phyloP scores from a whole-genome alignment of 2,329 filamentous ascomycete genomes.

The Penicillium oxalicum region DNA sequence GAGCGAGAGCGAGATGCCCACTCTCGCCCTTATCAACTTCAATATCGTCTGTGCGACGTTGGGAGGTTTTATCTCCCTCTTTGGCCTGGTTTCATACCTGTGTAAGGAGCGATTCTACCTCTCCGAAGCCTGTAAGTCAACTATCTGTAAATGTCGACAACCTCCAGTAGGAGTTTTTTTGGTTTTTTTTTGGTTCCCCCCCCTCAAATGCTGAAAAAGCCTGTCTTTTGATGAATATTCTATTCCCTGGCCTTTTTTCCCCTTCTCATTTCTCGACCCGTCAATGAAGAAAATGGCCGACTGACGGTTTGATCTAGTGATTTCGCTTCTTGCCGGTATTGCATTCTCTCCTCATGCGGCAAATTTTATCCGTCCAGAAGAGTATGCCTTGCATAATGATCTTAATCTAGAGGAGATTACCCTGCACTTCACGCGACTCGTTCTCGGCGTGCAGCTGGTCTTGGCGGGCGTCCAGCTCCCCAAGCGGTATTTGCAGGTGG shows the following conservation, averaged over 20 bases:
- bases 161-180: too few relatives aligned
- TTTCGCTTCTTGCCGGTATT: slow-evolving; percentile 73
- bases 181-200: too few relatives aligned
- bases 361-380: slow-evolving; percentile 66
- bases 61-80: slow-evolving; percentile 84
- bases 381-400: slow-evolving; percentile 60
- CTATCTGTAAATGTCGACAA: too few relatives aligned
- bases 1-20: slow-evolving; percentile 47
- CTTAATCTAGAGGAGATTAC: slow-evolving; percentile 65
- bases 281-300: too few relatives aligned
- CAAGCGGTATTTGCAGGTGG: slow-evolving; percentile 67
- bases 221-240: background rate
- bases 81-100: slow-evolving; percentile 82
- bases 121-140: slow-evolving; percentile 72
- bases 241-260: background rate
- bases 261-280: background rate
- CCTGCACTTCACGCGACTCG: slow-evolving; percentile 76
- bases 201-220: too few relatives aligned
- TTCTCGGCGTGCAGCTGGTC: slow-evolving; percentile 84
- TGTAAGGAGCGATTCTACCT: slow-evolving; percentile 87
- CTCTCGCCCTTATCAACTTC: slow-evolving; percentile 65
- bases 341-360: slow-evolving; percentile 71
- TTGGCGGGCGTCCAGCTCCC: slow-evolving; percentile 84
- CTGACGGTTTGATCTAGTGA: slow-evolving; percentile 51
- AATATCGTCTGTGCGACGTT: slow-evolving; percentile 76